Evolutionary conservation across 768 basidiomycete species (phyloP).

Genomic region (Boletus tylopilopsis): DNA sequence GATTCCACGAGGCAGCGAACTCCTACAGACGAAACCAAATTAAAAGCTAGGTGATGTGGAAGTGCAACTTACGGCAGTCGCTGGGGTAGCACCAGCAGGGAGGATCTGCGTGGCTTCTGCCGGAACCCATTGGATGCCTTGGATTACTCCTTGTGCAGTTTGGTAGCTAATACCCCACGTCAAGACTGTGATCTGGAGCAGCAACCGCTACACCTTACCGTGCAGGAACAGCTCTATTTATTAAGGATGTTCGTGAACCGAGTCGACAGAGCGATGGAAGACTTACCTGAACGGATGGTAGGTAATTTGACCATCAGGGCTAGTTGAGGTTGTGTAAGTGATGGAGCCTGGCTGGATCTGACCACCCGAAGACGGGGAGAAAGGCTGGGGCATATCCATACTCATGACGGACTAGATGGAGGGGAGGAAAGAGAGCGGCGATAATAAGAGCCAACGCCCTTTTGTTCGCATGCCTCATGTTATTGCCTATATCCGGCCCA

Average conservation of each 20-base stretch:
- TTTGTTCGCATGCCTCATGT: conserved; percentile 31
- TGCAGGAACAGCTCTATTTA: conserved; percentile 62
- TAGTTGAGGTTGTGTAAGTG: conserved; percentile 66
- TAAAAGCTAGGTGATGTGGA: conserved; percentile 1
- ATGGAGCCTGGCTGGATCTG: conserved; percentile 64
- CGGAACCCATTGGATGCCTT: conserved; percentile 62
- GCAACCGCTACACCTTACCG: conserved; percentile 45
- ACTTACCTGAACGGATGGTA: conserved; percentile 77
- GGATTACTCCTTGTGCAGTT: conserved; percentile 62
- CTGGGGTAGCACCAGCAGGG: conserved; percentile 59
- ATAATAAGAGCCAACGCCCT: conserved; percentile 6
- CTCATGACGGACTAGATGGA: conserved; percentile 18
- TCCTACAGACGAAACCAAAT: conserved; percentile 38
- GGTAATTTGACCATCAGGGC: conserved; percentile 54
- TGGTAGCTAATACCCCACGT: conserved; percentile 56
- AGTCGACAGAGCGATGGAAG: conserved; percentile 1
- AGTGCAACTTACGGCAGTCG: conserved; percentile 43
- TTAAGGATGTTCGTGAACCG: conserved; percentile 15
- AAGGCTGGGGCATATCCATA: conserved; percentile 28
- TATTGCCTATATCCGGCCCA: conserved; percentile 30
- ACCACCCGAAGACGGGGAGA: conserved; percentile 27
- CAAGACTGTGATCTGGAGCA: conserved; percentile 2
- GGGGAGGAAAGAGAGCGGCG: conserved; percentile 11
- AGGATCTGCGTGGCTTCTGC: conserved; percentile 62
- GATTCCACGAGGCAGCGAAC: conserved; percentile 55